Evolutionary conservation across 106 monocot genomes (phyloP).

Genomic region (Vanilla planifolia): DNA sequence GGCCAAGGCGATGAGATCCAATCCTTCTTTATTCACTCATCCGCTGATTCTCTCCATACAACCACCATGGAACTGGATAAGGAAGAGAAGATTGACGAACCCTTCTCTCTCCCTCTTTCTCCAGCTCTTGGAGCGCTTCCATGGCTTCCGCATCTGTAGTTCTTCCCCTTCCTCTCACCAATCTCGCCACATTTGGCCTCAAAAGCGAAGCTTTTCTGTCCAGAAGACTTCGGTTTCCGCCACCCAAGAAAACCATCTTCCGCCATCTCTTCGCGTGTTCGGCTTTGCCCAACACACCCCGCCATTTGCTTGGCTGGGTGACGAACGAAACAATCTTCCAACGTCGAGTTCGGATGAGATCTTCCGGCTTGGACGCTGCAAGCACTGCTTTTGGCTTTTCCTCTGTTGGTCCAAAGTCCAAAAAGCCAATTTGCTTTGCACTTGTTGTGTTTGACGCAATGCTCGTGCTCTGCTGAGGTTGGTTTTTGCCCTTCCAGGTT

Average conservation of each 20-base stretch:
- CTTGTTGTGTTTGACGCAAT: neutral
- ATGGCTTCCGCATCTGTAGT: constrained; percentile 7
- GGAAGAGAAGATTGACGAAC: neutral
- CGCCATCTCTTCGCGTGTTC: neutral
- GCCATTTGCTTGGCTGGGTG: no score
- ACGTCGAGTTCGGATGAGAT: constrained; percentile 13
- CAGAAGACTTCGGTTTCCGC: neutral
- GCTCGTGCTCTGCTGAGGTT: neutral
- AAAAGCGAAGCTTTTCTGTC: neutral
- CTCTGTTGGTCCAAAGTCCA: constrained; percentile 16
- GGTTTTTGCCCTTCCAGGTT: constrained; percentile 23
- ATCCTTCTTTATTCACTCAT: neutral
- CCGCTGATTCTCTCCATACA: neutral
- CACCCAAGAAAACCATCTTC: neutral
- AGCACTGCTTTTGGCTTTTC: constrained; percentile 19
- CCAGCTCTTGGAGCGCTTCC: neutral
- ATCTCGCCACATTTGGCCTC: neutral
- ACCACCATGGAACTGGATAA: neutral
- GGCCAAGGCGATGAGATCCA: neutral
- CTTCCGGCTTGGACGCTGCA: constrained; percentile 16
- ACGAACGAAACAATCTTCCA: neutral
- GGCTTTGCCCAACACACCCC: neutral
- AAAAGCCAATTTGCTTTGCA: neutral
- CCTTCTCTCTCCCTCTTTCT: neutral
- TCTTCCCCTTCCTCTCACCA: neutral